Evolutionary conservation across 2,329 filamentous ascomycete genomes (phyloP).

Genomic region (Ascochyta rabiei): DNA sequence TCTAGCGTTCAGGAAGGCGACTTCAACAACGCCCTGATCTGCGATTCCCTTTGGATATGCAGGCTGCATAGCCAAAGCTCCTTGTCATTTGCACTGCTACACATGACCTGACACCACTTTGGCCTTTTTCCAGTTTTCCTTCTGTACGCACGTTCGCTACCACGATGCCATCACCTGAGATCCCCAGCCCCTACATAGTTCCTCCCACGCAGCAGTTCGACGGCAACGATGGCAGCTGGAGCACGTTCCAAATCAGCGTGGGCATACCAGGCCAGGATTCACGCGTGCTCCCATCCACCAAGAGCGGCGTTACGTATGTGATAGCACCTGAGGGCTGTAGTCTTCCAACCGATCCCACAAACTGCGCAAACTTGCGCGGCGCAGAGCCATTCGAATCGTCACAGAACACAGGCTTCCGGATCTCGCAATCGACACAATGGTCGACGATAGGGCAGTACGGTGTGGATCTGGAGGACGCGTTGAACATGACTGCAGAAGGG

Average conservation of each 20-base stretch:
- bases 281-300: slow-evolving; percentile 45
- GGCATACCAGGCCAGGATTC: slow-evolving; percentile 50
- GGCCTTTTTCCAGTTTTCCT: slow-evolving; percentile 1
- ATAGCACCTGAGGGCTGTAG: slow-evolving; percentile 45
- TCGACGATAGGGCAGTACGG: slow-evolving; percentile 42
- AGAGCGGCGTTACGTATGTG: slow-evolving; percentile 39
- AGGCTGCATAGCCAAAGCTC: background rate
- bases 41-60: slow-evolving; percentile 1
- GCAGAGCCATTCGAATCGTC: slow-evolving; percentile 37
- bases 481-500: slow-evolving; percentile 36
- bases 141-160: slow-evolving; percentile 16
- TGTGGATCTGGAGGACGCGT: slow-evolving; percentile 36
- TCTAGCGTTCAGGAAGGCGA: background rate
- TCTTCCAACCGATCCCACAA: slow-evolving; percentile 30
- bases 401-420: slow-evolving; percentile 41
- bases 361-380: slow-evolving; percentile 41
- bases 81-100: slow-evolving; percentile 1
- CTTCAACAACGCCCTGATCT: slow-evolving; percentile 3
- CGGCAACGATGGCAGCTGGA: slow-evolving; percentile 52
- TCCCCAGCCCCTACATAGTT: slow-evolving; percentile 38
- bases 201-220: slow-evolving; percentile 45
- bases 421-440: slow-evolving; percentile 40
- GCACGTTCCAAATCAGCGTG: slow-evolving; percentile 49
- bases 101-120: slow-evolving; percentile 1
- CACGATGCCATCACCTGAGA: slow-evolving; percentile 23